Base-by-base conservation (phyloP, 129 eudicot species). In the Pittosporum tobira region DNA sequence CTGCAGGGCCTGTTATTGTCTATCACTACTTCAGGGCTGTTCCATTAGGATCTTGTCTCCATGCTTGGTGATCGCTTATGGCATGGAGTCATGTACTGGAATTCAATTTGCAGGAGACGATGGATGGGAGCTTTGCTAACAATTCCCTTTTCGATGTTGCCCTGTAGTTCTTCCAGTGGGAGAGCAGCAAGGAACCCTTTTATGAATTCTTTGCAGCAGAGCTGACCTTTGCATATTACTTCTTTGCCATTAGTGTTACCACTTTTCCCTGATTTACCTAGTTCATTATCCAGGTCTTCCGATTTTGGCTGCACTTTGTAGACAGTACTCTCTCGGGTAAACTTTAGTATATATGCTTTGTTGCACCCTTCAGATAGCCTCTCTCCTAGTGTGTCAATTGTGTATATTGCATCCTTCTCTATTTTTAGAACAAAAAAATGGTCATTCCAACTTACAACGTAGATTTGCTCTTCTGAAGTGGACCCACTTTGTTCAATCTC, bases 81-180 rank as follows among this genome's bases (percentile, higher is more conserved):
- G 51, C 67, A 65, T 24, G 79, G 75, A 6, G 63, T 63, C 70
- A 64, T 63, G 65, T 75, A 74, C n/a, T 75, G 81, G 64, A 79
- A 79, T 68, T 79, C 85, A 53, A 79, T 79, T 67, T 79, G 85
- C 65, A 79, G 78, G 54, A 79, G 85, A 51, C 69, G 80, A 70
- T 79, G 85, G 47, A 79, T 81, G 38, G 78, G 85, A 27, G 72
- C 72, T 46, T 59, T 63, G 3, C 73, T 71, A 36, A 34, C 61
- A 34, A 67, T 64, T 29, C 72, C 81, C 61, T 51, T 79, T 60
- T 71, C 73, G 57, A 79, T 65, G 22, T 50, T 79, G 63, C 69
- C 69, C 52, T 71, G 78, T 64, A 79, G 48, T 67, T 79, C 85
- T 50, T 71, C 64, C 31, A 79, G 65, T 1, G 85, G 85, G 66